Conservation (phyloP, 106 monocot species). For the Chionographis japonica region DNA sequence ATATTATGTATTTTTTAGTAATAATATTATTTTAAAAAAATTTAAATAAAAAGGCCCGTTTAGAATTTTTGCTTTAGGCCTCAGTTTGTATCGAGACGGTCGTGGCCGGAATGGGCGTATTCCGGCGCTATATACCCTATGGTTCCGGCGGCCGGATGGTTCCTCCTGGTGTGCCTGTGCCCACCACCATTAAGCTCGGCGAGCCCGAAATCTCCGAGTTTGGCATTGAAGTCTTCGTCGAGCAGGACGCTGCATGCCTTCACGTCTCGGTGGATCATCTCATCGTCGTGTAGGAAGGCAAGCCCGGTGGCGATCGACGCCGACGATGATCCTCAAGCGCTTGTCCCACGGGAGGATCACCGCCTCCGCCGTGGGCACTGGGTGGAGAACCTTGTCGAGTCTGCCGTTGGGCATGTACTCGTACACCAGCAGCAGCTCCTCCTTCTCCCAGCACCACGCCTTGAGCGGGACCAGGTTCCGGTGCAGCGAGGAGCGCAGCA, state of each 20-base stretch:
- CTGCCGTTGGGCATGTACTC: slow-evolving; percentile 59
- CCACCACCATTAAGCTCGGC: slow-evolving; percentile 9
- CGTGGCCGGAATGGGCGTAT: slow-evolving; percentile 20
- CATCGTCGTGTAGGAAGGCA: slow-evolving; percentile 22
- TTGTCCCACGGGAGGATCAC: slow-evolving; percentile 12
- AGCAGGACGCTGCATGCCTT: slow-evolving; percentile 25
- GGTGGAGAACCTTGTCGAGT: slow-evolving; percentile 13
- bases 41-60: no score
- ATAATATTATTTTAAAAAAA: no score
- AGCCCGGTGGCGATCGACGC: slow-evolving; percentile 29
- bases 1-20: no score
- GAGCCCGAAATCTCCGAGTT: slow-evolving; percentile 25
- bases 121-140: slow-evolving; percentile 27
- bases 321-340: slow-evolving; percentile 15
- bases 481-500: slow-evolving; percentile 13
- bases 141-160: slow-evolving; percentile 13
- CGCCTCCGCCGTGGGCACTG: neutral
- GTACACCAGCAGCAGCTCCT: slow-evolving; percentile 41
- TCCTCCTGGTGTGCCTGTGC: no score
- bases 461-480: slow-evolving; percentile 26
- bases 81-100: no score
- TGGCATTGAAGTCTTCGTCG: slow-evolving; percentile 19
- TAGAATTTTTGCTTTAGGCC: no score
- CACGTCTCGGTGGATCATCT: slow-evolving; percentile 29
- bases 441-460: slow-evolving; percentile 19